phyloP scores from a whole-genome alignment of 169 alveolate genomes.

The Theileria annulata region DNA sequence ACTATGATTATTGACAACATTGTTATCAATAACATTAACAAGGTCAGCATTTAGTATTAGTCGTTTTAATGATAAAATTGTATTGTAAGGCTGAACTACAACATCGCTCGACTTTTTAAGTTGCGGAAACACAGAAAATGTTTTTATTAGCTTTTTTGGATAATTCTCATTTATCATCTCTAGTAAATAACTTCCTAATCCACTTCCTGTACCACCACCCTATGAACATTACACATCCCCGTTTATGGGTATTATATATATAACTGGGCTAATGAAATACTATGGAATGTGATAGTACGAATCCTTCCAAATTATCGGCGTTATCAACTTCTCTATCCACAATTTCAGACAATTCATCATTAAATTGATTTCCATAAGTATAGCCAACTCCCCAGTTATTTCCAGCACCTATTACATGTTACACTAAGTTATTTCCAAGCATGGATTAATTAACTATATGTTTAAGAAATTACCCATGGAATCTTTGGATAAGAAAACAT shows the following conservation, averaged over 20 bases:
- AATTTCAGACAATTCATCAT: slow-evolving; percentile 97
- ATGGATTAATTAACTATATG: not conserved
- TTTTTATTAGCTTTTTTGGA: slow-evolving; percentile 88
- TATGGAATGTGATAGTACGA: slow-evolving; percentile 95
- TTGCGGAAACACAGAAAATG: slow-evolving; percentile 92
- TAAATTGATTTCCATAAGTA: slow-evolving; percentile 89
- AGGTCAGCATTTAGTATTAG: slow-evolving; percentile 93
- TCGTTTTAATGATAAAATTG: slow-evolving; percentile 89
- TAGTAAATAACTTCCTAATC: slow-evolving; percentile 97
- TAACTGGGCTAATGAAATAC: slow-evolving; percentile 53
- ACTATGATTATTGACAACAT: slow-evolving; percentile 96
- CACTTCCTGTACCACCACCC: slow-evolving; percentile 99
- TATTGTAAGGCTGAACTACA: slow-evolving; percentile 99
- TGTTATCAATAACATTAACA: slow-evolving; percentile 97
- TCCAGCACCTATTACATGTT: slow-evolving; percentile 89
- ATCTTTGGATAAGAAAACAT: slow-evolving; percentile 92
- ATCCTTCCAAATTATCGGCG: slow-evolving; percentile 97
- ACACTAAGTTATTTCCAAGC: not conserved
- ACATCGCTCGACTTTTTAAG: slow-evolving; percentile 94
- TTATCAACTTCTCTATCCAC: slow-evolving; percentile 99
- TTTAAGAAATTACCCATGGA: slow-evolving; percentile 85
- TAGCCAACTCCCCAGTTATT: slow-evolving; percentile 99
- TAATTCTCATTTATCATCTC: slow-evolving; percentile 94
- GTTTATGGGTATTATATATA: slow-evolving; percentile 2
- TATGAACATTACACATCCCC: slow-evolving; percentile 5